Conservation (phyloP, 1,284 basidiomycete species). For the Fomitopsis palustris region DNA sequence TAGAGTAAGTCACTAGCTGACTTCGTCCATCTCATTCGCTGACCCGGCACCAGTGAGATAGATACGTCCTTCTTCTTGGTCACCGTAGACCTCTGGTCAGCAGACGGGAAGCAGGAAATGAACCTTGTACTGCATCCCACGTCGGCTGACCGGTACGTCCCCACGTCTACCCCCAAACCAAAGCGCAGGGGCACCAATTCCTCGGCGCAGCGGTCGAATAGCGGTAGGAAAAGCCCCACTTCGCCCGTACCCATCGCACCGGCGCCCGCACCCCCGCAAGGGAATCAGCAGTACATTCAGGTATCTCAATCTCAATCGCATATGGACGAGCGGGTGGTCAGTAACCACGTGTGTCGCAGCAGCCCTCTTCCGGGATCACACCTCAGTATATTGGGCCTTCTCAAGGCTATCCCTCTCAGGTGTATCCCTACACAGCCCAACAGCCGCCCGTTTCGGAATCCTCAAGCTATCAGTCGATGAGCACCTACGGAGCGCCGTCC, state of each 20-base stretch:
- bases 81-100: constrained; percentile 86
- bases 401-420: constrained; percentile 37
- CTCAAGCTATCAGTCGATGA: constrained; percentile 27
- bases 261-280: constrained; percentile 13
- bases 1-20: constrained; percentile 55
- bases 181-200: constrained; percentile 34
- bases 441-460: constrained; percentile 32
- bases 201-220: constrained; percentile 20
- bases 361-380: constrained; percentile 31
- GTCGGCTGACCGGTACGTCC: constrained; percentile 66
- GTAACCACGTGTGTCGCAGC: constrained; percentile 4
- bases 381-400: constrained; percentile 34
- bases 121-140: constrained; percentile 86
- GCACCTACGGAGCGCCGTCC: constrained; percentile 20
- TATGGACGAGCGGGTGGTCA: background rate
- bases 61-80: constrained; percentile 85
- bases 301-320: constrained; percentile 19
- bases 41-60: constrained; percentile 55
- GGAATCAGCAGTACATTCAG: constrained; percentile 20
- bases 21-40: constrained; percentile 5
- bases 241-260: constrained; percentile 10
- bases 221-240: constrained; percentile 21
- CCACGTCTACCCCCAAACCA: constrained; percentile 51
- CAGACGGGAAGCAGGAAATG: constrained; percentile 74
- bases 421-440: constrained; percentile 36